These are phyloP conservation scores for Claviceps sp. DNA, from an alignment of 2,329 filamentous ascomycete genomes.

Conservation along the genomic window DNA sequence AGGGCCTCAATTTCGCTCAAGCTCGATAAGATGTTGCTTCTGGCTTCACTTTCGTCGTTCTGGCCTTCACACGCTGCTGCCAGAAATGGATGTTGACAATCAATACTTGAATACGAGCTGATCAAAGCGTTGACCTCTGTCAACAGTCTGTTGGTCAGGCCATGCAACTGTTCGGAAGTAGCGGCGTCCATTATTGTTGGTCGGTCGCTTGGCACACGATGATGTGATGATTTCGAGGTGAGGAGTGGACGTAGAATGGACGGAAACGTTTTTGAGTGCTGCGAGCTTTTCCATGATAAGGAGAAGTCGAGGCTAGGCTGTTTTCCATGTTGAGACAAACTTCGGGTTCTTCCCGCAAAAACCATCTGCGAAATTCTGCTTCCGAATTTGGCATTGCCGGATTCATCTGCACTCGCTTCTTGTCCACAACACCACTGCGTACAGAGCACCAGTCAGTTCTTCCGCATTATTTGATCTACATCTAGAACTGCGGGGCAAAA, in stretches of 20 bases:
- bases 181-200: neutral
- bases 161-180: neutral
- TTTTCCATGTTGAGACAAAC: neutral
- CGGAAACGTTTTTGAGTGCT: neutral
- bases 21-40: neutral
- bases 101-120: neutral
- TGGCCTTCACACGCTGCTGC: neutral
- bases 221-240: neutral
- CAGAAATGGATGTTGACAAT: neutral
- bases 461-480: neutral
- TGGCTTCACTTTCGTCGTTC: neutral
- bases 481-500: neutral
- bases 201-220: neutral
- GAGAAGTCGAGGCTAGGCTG: neutral
- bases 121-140: neutral
- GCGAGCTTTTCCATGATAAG: neutral
- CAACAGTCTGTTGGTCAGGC: neutral
- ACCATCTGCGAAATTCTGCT: neutral
- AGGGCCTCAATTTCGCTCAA: conserved; percentile 2
- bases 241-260: neutral
- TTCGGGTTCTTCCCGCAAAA: neutral
- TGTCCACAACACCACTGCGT: neutral
- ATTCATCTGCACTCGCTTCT: no score
- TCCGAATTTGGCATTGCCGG: no score
- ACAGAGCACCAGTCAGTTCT: neutral